phyloP scores from a whole-genome alignment of 2,329 filamentous ascomycete genomes.

The Aureobasidium lini region DNA sequence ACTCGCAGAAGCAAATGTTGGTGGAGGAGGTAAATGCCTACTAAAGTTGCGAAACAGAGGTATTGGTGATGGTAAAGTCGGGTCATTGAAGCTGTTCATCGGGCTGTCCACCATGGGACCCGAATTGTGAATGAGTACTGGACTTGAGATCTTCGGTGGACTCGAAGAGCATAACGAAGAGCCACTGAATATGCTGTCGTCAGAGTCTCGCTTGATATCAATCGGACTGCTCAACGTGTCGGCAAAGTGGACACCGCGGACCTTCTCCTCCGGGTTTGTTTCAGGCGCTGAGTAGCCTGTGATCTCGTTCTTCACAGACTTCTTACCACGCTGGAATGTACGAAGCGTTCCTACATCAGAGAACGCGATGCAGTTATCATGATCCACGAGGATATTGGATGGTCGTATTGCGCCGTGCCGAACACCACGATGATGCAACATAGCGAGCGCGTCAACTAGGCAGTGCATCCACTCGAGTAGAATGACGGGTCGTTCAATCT shows the following conservation, averaged over 20 bases:
- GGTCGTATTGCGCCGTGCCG: constrained; percentile 64
- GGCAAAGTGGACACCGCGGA: neutral
- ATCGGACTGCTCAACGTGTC: neutral
- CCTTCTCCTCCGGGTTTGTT: neutral
- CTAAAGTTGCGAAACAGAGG: constrained; percentile 25
- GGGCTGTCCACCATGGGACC: neutral
- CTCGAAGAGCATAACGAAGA: neutral
- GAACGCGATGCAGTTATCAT: constrained; percentile 59
- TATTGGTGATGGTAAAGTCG: neutral
- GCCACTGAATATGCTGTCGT: neutral
- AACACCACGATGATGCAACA: constrained; percentile 56
- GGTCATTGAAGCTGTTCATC: neutral
- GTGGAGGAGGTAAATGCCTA: constrained; percentile 23
- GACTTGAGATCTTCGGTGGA: neutral
- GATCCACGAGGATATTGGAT: constrained; percentile 60
- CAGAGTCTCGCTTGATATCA: neutral
- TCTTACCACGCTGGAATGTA: constrained; percentile 46
- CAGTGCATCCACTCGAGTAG: constrained; percentile 71
- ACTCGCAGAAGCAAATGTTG: constrained; percentile 10
- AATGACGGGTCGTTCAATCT: constrained; percentile 51
- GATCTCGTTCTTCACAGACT: constrained; percentile 56
- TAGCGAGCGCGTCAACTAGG: constrained; percentile 60
- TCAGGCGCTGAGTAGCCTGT: constrained; percentile 72
- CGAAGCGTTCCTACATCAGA: constrained; percentile 49
- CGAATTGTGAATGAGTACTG: neutral